phyloP scores from a whole-genome alignment of 768 basidiomycete species.

The Pleurotus platypus region DNA sequence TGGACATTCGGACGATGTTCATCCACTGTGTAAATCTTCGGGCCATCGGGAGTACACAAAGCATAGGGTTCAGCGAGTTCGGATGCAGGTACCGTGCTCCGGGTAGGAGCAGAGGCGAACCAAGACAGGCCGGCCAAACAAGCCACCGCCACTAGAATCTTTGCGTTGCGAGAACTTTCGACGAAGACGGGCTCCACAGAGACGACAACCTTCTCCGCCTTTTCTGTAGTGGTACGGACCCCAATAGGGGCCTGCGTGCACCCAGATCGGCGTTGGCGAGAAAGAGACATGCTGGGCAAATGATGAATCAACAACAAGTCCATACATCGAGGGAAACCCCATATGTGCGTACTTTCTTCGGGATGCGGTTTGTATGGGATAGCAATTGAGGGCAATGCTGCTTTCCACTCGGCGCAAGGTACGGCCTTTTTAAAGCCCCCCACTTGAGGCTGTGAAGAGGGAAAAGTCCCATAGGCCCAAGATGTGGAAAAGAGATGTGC shows the following conservation, averaged over 20 bases:
- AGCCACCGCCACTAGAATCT: background rate
- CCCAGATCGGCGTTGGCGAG: background rate
- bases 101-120: conserved; percentile 2
- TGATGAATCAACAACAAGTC: too few relatives aligned
- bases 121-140: conserved; percentile 12
- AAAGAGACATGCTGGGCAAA: background rate
- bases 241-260: background rate
- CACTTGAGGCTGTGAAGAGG: background rate
- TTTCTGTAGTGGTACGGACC: background rate
- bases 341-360: too few relatives aligned
- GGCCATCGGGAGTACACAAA: conserved; percentile 53
- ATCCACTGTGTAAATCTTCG: conserved; percentile 69
- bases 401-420: background rate
- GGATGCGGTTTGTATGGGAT: too few relatives aligned
- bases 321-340: too few relatives aligned
- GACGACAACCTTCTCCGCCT: background rate
- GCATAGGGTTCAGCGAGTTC: conserved; percentile 37
- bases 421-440: background rate
- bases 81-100: background rate
- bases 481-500: too few relatives aligned
- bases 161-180: background rate
- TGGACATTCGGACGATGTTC: conserved; percentile 44
- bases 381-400: background rate
- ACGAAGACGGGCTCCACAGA: background rate
- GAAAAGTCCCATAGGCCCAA: too few relatives aligned